Evolutionary conservation across 2,329 filamentous ascomycete genomes (phyloP).

Genomic region (Fusarium haematococcum): DNA sequence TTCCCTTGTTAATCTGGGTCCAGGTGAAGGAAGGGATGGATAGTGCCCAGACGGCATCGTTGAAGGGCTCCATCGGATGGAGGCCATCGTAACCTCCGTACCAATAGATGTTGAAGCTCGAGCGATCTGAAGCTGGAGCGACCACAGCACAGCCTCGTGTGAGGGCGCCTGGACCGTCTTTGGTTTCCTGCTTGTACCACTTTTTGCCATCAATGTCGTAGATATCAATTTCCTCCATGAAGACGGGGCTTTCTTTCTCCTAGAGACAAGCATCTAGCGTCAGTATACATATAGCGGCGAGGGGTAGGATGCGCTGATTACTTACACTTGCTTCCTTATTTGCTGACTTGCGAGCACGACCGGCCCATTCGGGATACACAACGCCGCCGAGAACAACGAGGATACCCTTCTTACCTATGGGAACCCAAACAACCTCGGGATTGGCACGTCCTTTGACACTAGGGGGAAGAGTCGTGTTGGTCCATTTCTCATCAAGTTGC

Average conservation of each 20-base stretch:
- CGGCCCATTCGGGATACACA: constrained; percentile 65
- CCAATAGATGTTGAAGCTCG: constrained; percentile 86
- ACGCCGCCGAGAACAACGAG: constrained; percentile 84
- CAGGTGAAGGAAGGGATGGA: constrained; percentile 85
- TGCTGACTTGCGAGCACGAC: constrained; percentile 39
- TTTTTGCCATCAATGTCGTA: constrained; percentile 77
- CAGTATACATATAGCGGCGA: not conserved
- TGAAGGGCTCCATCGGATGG: constrained; percentile 52
- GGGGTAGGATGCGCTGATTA: not conserved
- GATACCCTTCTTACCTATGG: constrained; percentile 80
- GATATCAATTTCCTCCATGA: constrained; percentile 79
- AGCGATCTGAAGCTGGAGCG: constrained; percentile 75
- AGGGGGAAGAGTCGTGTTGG: constrained; percentile 64
- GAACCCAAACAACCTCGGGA: constrained; percentile 79
- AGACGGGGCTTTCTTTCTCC: constrained; percentile 73
- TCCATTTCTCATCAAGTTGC: constrained; percentile 65
- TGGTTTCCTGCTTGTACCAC: constrained; percentile 78
- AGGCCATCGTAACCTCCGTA: constrained; percentile 80
- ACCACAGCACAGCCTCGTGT: constrained; percentile 80
- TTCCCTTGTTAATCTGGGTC: constrained; percentile 67
- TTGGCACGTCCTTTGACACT: constrained; percentile 67
- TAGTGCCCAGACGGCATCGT: constrained; percentile 83
- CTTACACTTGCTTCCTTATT: constrained; percentile 51
- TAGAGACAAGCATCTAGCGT: constrained; percentile 46
- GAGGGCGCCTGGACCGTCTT: constrained; percentile 67